phyloP scores from a whole-genome alignment of 371 early-diverging fungal species.

The Batkoa obscura region DNA sequence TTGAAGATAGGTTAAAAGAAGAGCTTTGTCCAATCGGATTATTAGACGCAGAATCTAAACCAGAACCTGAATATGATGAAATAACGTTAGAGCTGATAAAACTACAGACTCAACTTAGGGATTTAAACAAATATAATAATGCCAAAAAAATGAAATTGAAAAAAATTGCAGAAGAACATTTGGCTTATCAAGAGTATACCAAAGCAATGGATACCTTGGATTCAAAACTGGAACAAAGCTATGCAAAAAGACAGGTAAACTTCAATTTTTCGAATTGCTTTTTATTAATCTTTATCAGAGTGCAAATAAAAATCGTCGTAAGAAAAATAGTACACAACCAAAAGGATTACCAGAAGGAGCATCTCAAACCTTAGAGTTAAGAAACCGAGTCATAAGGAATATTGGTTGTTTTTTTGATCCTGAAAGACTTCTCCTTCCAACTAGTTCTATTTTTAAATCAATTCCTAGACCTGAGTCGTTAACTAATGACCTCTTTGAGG shows the following conservation, averaged over 20 bases:
- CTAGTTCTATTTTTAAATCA: not conserved
- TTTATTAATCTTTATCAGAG: not conserved
- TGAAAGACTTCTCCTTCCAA: not conserved
- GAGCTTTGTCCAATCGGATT: not conserved
- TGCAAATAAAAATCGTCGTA: not conserved
- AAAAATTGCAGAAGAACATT: not conserved
- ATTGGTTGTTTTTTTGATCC: not conserved
- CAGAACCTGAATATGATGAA: not conserved
- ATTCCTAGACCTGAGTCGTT: not conserved
- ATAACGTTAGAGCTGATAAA: not conserved
- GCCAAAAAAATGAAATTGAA: not conserved
- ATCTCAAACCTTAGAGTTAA: not conserved
- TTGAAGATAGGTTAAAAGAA: not conserved
- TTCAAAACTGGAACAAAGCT: not conserved
- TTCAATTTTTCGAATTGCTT: not conserved
- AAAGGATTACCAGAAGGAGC: not conserved
- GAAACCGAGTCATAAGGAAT: not conserved
- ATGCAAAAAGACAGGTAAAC: not conserved
- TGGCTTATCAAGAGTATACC: constrained; percentile 1
- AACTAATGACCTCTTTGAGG: too few species aligned
- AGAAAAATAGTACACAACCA: not conserved
- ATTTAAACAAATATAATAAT: not conserved
- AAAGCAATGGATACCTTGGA: not conserved
- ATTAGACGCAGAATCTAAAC: not conserved
- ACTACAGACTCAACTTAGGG: not conserved